phyloP scores from a whole-genome alignment of 345 rosid species.

The Gossypium thurberi region DNA sequence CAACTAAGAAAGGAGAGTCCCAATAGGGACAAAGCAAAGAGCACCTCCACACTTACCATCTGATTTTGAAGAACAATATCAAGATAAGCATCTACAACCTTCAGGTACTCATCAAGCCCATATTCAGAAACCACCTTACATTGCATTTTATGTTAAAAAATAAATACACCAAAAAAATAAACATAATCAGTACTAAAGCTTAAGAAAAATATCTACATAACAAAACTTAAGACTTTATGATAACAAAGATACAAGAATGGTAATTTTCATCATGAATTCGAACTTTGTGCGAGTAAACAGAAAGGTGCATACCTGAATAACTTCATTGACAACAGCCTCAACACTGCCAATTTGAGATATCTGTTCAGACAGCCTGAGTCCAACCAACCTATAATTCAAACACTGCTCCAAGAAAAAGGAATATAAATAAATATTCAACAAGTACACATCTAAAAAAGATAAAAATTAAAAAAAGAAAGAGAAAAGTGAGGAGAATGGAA shows the following conservation, averaged over 20 bases:
- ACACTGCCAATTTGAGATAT: slow-evolving; percentile 28
- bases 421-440: slow-evolving; percentile 6
- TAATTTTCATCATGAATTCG: not conserved
- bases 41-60: slow-evolving; percentile 42
- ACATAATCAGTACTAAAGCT: not conserved
- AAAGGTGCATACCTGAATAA: slow-evolving; percentile 47
- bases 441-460: not conserved
- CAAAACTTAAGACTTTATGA: not conserved
- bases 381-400: slow-evolving; percentile 84
- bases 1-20: not conserved
- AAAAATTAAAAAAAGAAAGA: not conserved
- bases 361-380: slow-evolving; percentile 61
- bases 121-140: slow-evolving; percentile 50
- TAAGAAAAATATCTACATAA: not conserved
- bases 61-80: slow-evolving; percentile 70
- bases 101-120: slow-evolving; percentile 63
- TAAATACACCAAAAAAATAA: slow-evolving; percentile 3
- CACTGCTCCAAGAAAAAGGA: slow-evolving; percentile 34
- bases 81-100: slow-evolving; percentile 69
- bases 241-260: not conserved
- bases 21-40: not conserved
- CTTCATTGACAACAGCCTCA: slow-evolving; percentile 39
- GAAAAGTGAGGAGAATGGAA: not conserved
- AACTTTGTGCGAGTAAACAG: not conserved
- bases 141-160: not conserved